Conservation (phyloP, 169 alveolate species). For the Cryptosporidium felis region DNA sequence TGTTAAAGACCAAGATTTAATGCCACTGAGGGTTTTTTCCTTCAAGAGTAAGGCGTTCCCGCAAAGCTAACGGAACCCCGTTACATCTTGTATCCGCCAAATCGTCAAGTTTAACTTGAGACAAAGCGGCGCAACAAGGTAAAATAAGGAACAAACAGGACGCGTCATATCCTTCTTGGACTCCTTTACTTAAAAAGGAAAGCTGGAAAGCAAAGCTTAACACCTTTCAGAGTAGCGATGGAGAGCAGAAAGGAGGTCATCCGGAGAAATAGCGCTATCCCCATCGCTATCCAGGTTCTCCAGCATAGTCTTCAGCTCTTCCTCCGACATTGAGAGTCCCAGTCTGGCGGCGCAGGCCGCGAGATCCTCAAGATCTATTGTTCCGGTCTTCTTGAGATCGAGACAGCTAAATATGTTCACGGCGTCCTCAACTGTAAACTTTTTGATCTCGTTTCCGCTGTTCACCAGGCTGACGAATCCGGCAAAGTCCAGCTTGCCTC, state of each 20-base stretch:
- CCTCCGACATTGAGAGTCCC: conserved; percentile 81
- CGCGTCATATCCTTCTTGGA: too few relatives aligned
- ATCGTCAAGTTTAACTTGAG: too few relatives aligned
- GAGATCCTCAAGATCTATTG: conserved; percentile 61
- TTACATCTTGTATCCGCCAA: too few relatives aligned
- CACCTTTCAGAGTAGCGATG: conserved; percentile 68
- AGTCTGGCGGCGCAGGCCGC: conserved; percentile 76
- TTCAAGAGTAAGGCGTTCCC: too few relatives aligned
- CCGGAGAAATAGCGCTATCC: conserved; percentile 80
- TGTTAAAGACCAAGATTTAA: too few relatives aligned
- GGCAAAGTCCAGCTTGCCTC: conserved; percentile 70
- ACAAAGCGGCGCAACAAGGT: too few relatives aligned
- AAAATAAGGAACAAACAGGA: too few relatives aligned
- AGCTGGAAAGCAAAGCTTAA: too few relatives aligned
- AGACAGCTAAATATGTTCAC: conserved; percentile 52
- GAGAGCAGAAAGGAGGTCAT: conserved; percentile 75
- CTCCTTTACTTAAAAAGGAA: too few relatives aligned
- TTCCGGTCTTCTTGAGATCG: conserved; percentile 58
- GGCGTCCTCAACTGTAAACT: conserved; percentile 63
- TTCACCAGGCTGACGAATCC: conserved; percentile 62
- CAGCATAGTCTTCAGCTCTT: conserved; percentile 81
- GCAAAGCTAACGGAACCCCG: too few relatives aligned
- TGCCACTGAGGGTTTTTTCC: too few relatives aligned
- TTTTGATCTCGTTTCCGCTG: conserved; percentile 44
- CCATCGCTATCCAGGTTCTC: conserved; percentile 81